phyloP scores from a whole-genome alignment of 139 green algal genomes.

The Closterium sp. region DNA sequence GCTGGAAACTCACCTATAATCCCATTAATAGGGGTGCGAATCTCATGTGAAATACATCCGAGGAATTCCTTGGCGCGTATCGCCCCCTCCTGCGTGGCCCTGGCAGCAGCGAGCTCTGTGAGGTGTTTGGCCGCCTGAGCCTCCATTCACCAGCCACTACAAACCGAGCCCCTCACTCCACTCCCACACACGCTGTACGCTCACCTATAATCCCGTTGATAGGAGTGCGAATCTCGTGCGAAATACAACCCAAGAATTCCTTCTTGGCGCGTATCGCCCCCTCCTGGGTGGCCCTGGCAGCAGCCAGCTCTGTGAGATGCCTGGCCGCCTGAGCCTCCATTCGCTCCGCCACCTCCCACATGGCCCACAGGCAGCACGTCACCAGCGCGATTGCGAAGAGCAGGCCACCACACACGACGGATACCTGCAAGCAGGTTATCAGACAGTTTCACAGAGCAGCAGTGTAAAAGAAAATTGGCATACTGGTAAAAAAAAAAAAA shows the following conservation, averaged over 20 bases:
- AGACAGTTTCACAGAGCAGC: background rate
- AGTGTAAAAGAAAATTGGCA: too few species aligned
- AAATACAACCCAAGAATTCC: background rate
- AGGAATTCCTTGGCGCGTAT: background rate
- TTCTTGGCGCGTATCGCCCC: background rate
- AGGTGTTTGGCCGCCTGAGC: too few species aligned
- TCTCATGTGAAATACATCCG: too few species aligned
- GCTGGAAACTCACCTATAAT: background rate
- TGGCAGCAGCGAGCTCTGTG: background rate
- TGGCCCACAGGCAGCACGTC: slow-evolving; percentile 10
- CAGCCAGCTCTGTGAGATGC: background rate
- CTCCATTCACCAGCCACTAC: background rate
- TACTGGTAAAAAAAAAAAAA: too few species aligned
- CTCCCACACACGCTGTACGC: background rate
- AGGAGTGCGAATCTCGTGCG: background rate
- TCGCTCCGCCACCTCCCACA: background rate
- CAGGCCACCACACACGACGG: slow-evolving; percentile 5
- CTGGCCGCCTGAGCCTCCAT: background rate
- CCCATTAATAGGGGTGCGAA: background rate
- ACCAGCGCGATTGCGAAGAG: slow-evolving; percentile 2
- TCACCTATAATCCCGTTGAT: background rate
- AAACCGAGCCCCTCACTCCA: background rate
- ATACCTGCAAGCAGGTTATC: background rate
- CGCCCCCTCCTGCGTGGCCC: background rate
- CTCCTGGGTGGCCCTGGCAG: background rate